Evolutionary conservation across 2,329 filamentous ascomycete genomes (phyloP), one percentile per base, ranked within the genome.

Genomic region (Apiospora rasikravindrae): DNA sequence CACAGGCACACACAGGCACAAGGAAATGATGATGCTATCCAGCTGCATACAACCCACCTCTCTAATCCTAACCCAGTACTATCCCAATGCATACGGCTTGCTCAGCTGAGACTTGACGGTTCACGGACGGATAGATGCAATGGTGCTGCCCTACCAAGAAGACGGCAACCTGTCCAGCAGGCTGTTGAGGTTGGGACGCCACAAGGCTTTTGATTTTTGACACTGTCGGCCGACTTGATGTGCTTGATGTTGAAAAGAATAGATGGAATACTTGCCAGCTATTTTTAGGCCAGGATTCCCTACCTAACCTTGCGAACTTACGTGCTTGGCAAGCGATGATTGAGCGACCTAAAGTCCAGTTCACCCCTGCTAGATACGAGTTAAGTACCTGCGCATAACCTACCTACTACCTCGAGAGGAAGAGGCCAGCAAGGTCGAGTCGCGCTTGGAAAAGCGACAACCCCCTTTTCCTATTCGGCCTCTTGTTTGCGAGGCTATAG

Each of bases 31-130:
- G 57, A 22, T 57, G 53, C 16, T 37, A 37, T 33, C 26, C 26
- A 61, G 53, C 53, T 61, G 53, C 53, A 61, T 61, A 61, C 53
- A 61, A 37, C 53, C 53, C 53, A 61, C 29, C 53, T 16, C 53
- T n/a, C 22, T n/a, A 49, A 49, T n/a, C 45, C 45, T 10, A 49
- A 49, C 45, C 45, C 22, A 49, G 45, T 49, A 49, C 26, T 37
- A 14, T 16, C 8, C n/a, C 47, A 16, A 14, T 57, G 16, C 51
- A 19, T 51, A 29, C 26, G 19, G 51, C 11, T 33, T 19, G 14
- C 51, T 33, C 6, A 10, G 26, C 26, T 53, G 51, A 57, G 51
- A 57, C 33, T 16, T 33, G 14, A 33, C 26, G 22, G 51, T 57
- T 33, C 26, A 19, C 26, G 7, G 26, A 26, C 44, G 16, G 14